Evolutionary conservation across 352 stramenopile species (phyloP).

Genomic region (Globisporangium barbulae): DNA sequence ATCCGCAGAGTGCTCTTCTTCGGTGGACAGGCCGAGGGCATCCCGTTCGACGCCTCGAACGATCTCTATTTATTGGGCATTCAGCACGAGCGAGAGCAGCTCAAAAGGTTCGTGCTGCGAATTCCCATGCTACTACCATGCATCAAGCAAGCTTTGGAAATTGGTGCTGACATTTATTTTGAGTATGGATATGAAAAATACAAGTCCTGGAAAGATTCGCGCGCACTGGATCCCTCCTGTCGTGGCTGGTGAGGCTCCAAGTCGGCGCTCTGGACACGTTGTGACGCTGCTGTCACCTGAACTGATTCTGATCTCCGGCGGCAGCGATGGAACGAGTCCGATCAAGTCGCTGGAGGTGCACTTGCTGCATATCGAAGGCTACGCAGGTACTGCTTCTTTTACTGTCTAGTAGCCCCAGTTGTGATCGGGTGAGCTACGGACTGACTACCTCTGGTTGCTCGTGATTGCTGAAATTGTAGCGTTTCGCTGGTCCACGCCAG

Average conservation of each 20-base stretch:
- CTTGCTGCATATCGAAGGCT: constrained; percentile 40
- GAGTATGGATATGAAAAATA: neutral
- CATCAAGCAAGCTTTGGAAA: too few species aligned
- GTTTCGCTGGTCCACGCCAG: constrained; percentile 59
- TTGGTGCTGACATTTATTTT: neutral
- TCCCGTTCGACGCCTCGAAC: constrained; percentile 66
- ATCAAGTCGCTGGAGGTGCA: constrained; percentile 40
- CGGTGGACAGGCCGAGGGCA: constrained; percentile 61
- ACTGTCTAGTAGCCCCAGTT: too few species aligned
- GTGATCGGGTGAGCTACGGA: neutral
- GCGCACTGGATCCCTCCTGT: constrained; percentile 37
- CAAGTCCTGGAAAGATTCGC: constrained; percentile 21
- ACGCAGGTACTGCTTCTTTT: constrained; percentile 15
- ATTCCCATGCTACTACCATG: neutral
- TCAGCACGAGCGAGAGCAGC: neutral
- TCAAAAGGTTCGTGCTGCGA: neutral
- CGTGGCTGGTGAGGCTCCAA: constrained; percentile 33
- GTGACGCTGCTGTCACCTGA: constrained; percentile 40
- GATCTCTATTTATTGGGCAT: constrained; percentile 46
- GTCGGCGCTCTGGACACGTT: constrained; percentile 43
- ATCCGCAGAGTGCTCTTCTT: constrained; percentile 61
- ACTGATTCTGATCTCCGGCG: constrained; percentile 50
- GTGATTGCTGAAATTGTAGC: constrained; percentile 13
- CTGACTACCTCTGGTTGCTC: neutral
- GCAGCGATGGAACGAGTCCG: constrained; percentile 56